Evolutionary conservation across 2,329 filamentous ascomycete species (phyloP).

Genomic region (Aspergillus ustus): DNA sequence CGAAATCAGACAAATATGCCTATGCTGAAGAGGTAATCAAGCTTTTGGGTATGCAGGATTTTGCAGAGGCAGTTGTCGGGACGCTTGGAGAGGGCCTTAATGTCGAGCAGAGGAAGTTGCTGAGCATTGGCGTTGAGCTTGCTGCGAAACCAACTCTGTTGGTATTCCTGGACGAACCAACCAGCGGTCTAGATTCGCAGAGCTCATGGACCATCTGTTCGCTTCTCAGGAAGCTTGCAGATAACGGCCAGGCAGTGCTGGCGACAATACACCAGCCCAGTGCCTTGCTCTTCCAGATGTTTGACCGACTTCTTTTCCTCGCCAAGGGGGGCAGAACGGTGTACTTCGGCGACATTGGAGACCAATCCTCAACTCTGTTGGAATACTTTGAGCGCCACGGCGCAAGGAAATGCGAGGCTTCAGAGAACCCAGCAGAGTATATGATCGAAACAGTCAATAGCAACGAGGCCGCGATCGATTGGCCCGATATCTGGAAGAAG

Average conservation of each 20-base stretch:
- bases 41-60: slow-evolving; percentile 84
- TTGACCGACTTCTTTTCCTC: slow-evolving; percentile 66
- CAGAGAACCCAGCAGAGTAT: slow-evolving; percentile 74
- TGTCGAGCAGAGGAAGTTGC: slow-evolving; percentile 67
- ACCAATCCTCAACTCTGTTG: slow-evolving; percentile 59
- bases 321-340: slow-evolving; percentile 67
- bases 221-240: slow-evolving; percentile 82
- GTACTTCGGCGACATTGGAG: slow-evolving; percentile 69
- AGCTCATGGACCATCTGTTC: slow-evolving; percentile 87
- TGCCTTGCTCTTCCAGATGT: slow-evolving; percentile 86
- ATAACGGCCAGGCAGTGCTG: slow-evolving; percentile 83
- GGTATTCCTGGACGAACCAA: slow-evolving; percentile 90
- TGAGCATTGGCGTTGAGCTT: slow-evolving; percentile 91
- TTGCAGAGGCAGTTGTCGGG: slow-evolving; percentile 86
- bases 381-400: slow-evolving; percentile 67
- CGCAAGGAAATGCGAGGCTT: slow-evolving; percentile 60
- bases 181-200: slow-evolving; percentile 83
- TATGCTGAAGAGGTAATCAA: slow-evolving; percentile 89
- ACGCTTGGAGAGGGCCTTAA: slow-evolving; percentile 76
- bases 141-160: slow-evolving; percentile 86
- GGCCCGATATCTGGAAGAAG: slow-evolving; percentile 65
- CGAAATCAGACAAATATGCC: slow-evolving; percentile 73
- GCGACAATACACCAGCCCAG: slow-evolving; percentile 95
- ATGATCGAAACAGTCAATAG: slow-evolving; percentile 66
- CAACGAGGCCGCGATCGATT: slow-evolving; percentile 52